phyloP scores from a whole-genome alignment of 805 yeast genomes.

The Candida parachauliodes region DNA sequence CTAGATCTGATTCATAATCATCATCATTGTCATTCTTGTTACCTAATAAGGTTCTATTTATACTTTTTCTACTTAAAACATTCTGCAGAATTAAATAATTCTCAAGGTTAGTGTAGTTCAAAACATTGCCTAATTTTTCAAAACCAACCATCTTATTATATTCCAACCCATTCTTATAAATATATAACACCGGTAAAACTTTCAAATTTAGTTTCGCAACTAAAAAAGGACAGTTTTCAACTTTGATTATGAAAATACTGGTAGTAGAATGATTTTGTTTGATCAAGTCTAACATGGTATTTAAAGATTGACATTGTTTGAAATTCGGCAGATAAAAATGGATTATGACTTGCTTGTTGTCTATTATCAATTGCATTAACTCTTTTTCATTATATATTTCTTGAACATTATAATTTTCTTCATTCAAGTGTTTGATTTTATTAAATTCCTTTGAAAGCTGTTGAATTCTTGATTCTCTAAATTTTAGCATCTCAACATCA shows the following conservation, averaged over 20 bases:
- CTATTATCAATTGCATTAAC: slow-evolving; percentile 49
- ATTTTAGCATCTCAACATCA: slow-evolving; percentile 41
- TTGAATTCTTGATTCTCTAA: slow-evolving; percentile 62
- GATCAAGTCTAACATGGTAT: slow-evolving; percentile 38
- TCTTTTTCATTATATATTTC: slow-evolving; percentile 48
- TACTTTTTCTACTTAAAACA: slow-evolving; percentile 17
- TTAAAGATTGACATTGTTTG: slow-evolving; percentile 58
- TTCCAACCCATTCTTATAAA: slow-evolving; percentile 60
- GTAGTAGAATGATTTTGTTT: slow-evolving; percentile 59
- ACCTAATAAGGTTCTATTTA: slow-evolving; percentile 6
- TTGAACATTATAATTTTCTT: slow-evolving; percentile 18
- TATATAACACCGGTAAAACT: slow-evolving; percentile 67
- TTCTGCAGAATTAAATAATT: slow-evolving; percentile 14
- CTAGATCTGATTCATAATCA: slow-evolving; percentile 10
- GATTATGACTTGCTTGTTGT: slow-evolving; percentile 42
- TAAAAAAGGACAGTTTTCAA: slow-evolving; percentile 67
- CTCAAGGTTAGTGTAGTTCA: slow-evolving; percentile 50
- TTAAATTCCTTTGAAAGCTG: slow-evolving; percentile 48
- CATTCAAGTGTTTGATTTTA: slow-evolving; percentile 29
- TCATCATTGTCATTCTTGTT: neutral
- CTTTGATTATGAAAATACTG: slow-evolving; percentile 53
- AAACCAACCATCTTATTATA: slow-evolving; percentile 64
- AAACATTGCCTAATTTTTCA: slow-evolving; percentile 50
- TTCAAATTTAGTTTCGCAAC: slow-evolving; percentile 60
- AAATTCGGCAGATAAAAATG: slow-evolving; percentile 66